Conservation (phyloP, 2,329 filamentous ascomycete genomes). For the Grosmannia serpens region DNA sequence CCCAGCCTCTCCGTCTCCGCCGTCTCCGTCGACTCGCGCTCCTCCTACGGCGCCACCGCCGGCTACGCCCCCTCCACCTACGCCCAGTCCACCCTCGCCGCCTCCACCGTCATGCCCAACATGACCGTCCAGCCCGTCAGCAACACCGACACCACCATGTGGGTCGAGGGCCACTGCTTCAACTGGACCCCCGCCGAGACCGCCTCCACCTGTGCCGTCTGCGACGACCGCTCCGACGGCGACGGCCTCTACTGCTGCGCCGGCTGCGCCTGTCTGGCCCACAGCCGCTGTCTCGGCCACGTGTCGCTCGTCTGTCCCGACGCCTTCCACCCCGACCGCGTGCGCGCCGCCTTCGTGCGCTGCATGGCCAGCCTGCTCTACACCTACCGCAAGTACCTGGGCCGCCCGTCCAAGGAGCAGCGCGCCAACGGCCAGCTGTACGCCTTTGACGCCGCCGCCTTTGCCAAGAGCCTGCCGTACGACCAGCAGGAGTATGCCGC, state of each 20-base stretch:
- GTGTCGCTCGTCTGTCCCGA: slow-evolving; percentile 53
- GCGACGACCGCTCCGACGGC: slow-evolving; percentile 59
- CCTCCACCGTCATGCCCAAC: slow-evolving; percentile 77
- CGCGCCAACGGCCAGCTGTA: slow-evolving; percentile 49
- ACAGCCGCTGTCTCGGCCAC: slow-evolving; percentile 49
- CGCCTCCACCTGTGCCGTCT: slow-evolving; percentile 56
- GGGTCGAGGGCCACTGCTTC: slow-evolving; percentile 79
- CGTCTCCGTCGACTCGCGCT: slow-evolving; percentile 51
- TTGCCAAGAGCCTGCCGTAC: slow-evolving; percentile 51
- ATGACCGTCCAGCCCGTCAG: slow-evolving; percentile 68
- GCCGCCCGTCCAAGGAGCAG: slow-evolving; percentile 48
- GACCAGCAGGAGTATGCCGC: slow-evolving; percentile 53
- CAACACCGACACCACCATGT: slow-evolving; percentile 69
- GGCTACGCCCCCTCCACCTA: slow-evolving; percentile 76
- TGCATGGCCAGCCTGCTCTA: slow-evolving; percentile 55
- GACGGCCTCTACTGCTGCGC: slow-evolving; percentile 68
- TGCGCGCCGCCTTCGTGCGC: slow-evolving; percentile 52
- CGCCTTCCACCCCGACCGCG: slow-evolving; percentile 50
- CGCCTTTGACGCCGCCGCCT: slow-evolving; percentile 54
- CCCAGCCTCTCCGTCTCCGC: slow-evolving; percentile 47
- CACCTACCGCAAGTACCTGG: slow-evolving; percentile 53
- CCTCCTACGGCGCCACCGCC: slow-evolving; percentile 38
- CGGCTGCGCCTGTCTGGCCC: slow-evolving; percentile 47
- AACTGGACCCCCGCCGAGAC: slow-evolving; percentile 50
- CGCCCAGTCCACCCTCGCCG: slow-evolving; percentile 73